Percentiles rank a stretch among this genome's conserved stretches.
phyloP scores from a whole-genome alignment of 2,329 filamentous ascomycete genomes.

The Fusarium coffeatum region DNA sequence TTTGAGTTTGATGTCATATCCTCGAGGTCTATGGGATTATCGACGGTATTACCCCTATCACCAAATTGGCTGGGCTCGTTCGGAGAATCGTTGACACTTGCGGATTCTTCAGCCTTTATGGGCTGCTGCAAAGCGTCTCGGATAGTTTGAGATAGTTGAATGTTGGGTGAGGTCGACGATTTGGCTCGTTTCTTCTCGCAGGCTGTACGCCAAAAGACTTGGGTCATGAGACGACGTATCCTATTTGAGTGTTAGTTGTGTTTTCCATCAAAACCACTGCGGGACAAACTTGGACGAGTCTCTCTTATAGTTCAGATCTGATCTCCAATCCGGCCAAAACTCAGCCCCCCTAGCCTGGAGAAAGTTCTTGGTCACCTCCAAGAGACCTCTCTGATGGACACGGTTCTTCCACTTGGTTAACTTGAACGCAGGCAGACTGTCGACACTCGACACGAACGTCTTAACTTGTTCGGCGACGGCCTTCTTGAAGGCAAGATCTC shows the following conservation, averaged over 20 bases:
- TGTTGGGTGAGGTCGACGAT: rapidly evolving
- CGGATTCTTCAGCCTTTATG: background rate
- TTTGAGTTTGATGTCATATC: background rate
- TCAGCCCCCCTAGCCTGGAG: slow-evolving; percentile 23
- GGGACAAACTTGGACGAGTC: slow-evolving; percentile 20
- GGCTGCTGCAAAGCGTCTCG: rapidly evolving
- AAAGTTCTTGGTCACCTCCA: slow-evolving; percentile 35
- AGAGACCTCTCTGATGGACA: slow-evolving; percentile 30
- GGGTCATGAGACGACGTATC: slow-evolving; percentile 22
- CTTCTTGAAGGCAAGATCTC: slow-evolving; percentile 37
- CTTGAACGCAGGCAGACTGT: background rate
- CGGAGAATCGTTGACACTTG: background rate
- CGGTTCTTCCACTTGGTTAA: slow-evolving; percentile 26
- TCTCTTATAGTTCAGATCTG: background rate
- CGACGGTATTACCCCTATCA: background rate
- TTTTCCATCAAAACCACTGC: background rate
- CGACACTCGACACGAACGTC: slow-evolving; percentile 13
- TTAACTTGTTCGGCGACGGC: slow-evolving; percentile 4
- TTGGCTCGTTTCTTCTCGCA: slow-evolving; percentile 18
- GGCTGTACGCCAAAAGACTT: slow-evolving; percentile 26
- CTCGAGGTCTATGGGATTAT: slow-evolving; percentile 25
- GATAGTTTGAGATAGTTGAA: background rate
- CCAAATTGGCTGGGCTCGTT: background rate
- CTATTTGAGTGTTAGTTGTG: background rate
- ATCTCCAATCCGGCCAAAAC: slow-evolving; percentile 27